Evolutionary conservation across 495 filamentous ascomycete species (phyloP), one percentile per base, ranked within the genome.

Genomic region (Lophiotrema nucula): DNA sequence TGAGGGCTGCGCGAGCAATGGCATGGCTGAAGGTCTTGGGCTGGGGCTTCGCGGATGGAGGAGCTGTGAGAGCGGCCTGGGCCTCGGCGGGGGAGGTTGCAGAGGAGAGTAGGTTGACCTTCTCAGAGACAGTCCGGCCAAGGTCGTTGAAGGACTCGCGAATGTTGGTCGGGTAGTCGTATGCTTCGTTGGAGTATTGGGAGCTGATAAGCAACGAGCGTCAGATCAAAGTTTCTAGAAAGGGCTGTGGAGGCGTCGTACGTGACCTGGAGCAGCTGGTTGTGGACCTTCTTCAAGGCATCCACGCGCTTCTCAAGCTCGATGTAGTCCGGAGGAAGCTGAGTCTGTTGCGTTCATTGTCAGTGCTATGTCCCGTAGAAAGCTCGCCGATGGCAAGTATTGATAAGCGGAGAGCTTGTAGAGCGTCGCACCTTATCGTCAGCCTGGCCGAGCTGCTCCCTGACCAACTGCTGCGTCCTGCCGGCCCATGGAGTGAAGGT

Each of bases 131-230:
- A 68, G 93, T 96, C 69, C 91, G 91, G 65, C 90, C 88, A 38
- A 98, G 84, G 71, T 97, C 93, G 70, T 88, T 87, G 77, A 98
- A 93, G 60, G 90, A 96, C 79, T 98, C 93, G 74, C 92, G 91
- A 71, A 97, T 88, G 76, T 98, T 98, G 73, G 90, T 86, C n/a
- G 93, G 93, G 74, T 98, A 98, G 76, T 98, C 93, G 75, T 98
- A 98, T 66, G 92, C 82, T 81, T 98, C 93, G 74, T 92, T 85
- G 24, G 89, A 84, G 77, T 96, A 98, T 78, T 97, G 92, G 51
- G 90, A 91, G 59, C 92, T 97, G 68, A n/a, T 15, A 31, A 19
- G 60, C 27, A 48, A 45, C 33, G 53, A 58, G 47, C 12, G 55
- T 53, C 35, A 55, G 59, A 44, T 42, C 4, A 6, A 19, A n/a